These are phyloP conservation scores for Thraustochytrium sp. DNA, from an alignment of 352 stramenopile species.

Conservation along the genomic window DNA sequence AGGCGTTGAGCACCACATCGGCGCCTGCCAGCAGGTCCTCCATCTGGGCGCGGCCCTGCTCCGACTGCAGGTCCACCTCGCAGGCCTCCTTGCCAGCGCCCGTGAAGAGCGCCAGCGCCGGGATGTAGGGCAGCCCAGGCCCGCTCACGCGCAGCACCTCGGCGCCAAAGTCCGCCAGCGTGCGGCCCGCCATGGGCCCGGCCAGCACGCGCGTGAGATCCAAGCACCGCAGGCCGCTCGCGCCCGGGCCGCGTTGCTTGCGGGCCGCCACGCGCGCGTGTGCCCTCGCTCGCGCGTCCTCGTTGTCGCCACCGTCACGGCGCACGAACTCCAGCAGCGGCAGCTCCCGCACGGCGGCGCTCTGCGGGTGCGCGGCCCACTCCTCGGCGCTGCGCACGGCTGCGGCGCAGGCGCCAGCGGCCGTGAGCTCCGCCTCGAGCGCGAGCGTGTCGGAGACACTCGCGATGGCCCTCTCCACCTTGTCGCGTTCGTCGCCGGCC, in stretches of 20 bases:
- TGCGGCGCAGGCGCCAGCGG: not conserved
- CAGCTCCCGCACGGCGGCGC: not conserved
- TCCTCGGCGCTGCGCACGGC: not conserved
- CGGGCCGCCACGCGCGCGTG: not conserved
- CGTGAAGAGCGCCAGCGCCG: constrained; percentile 19
- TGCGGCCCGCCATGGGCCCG: constrained; percentile 52
- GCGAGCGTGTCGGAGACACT: not conserved
- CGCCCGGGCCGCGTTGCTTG: not conserved
- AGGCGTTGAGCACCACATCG: constrained; percentile 56
- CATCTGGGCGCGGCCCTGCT: constrained; percentile 45
- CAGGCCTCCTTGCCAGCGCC: constrained; percentile 53
- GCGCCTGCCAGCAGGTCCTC: constrained; percentile 47
- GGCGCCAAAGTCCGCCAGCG: constrained; percentile 53
- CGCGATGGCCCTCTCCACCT: not conserved
- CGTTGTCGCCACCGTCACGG: not conserved
- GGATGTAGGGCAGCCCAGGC: constrained; percentile 48
- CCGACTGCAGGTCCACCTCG: constrained; percentile 51
- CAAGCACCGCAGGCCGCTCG: constrained; percentile 50
- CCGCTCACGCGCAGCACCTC: constrained; percentile 52
- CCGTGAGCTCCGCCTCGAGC: not conserved
- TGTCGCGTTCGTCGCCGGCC: not conserved
- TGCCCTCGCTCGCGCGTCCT: not conserved
- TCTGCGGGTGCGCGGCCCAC: constrained; percentile 13
- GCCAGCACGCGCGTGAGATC: constrained; percentile 56
- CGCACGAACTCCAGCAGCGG: not conserved